Evolutionary conservation across 192 early-diverging fungal species (phyloP), one percentile per base, ranked within the genome.

Genomic region (Blastocladiella britannica): DNA sequence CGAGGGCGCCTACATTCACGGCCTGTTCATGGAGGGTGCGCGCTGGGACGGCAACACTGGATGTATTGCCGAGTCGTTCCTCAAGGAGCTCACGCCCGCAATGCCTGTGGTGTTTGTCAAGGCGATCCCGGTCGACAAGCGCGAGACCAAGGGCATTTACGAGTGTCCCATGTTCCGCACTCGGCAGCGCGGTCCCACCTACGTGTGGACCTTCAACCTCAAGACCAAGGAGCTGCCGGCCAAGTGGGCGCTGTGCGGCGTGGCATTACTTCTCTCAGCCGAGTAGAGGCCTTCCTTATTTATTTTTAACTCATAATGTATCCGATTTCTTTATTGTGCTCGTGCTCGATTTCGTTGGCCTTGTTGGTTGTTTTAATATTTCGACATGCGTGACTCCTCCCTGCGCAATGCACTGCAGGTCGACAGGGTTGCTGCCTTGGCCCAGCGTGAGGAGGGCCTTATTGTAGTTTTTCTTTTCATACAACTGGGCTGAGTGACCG

Each of bases 21-120:
- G 78, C 0, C 56, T 80, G 53, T 80, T 63, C 52, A 66, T 80
- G 53, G 78, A 80, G 61, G 78, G 78, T 5, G 78, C 78, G 1
- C 55, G 75, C 51, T 80, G 75, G 72, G 78, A 80, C 65, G 26
- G 63, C 25, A 67, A 78, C 29, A 67, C 66, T 31, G 37, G 67
- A 22, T 28, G 74, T 12, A 27, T 80, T 2, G 73, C 76, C 55
- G 78, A 80, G 53, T 75, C 78, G 28, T 72, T 72, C 56, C 71
- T 75, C 2, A 80, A 78, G 78, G 78, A 80, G 58, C 78, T 80
- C 75, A 73, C 64, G 60, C 73, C 78, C 53, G 78, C 78, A 63
- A 43, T 63, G 63, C 22, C 53, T 15, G 28, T 55, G 24, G 31
- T 27, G 5, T 23, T 22, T 53, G 26, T 57, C 30, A 27, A 47